Base-by-base conservation (phyloP, 345 rosid genomes). In the Populus tremula region DNA sequence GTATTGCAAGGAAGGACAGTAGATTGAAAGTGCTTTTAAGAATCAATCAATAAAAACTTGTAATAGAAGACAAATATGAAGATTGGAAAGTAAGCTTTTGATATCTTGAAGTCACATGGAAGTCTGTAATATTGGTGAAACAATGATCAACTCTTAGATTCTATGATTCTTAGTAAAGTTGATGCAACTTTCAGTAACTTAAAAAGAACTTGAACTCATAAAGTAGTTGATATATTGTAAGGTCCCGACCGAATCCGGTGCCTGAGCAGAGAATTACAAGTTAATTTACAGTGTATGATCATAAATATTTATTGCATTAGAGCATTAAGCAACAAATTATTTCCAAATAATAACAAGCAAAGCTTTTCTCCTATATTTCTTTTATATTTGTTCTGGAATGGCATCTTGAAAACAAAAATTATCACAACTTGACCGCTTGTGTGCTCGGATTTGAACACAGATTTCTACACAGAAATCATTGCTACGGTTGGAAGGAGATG, bases 111-210 rank as follows among this genome's bases (percentile, higher is more conserved):
- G 69, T 78, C 80, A 81, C 78, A 83, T 66, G 76, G 69, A 74
- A 65, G 33, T 62, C 39, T 20, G 13, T 68, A 59, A 36, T 56
- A 73, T 35, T 38, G 53, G 29, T 33, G 66, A 18, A 78, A 70
- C 67, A 78, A 68, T 84, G 74, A 84, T 80, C 54, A 64, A 72
- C 38, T 68, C 54, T 69, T 69, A 76, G 77, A 79, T 81, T 43
- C 75, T 54, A 23, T 13, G 45, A 31, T 65, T 64, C 38, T 67
- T 50, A 39, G 73, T 75, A 82, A 82, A 82, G 80, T 63, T 56
- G 61, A 80, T 56, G 70, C 43, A 41, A 41, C 76, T 62, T 62
- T 59, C 59, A 53, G 23, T 6, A 53, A 53, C 59, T 53, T 53
- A 0, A 53, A 53, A 53, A 53, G 20, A 47, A 12, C 17, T 47